Base-by-base conservation (phyloP, 805 yeast genomes). In the Saccharomycopsis schoenii region DNA sequence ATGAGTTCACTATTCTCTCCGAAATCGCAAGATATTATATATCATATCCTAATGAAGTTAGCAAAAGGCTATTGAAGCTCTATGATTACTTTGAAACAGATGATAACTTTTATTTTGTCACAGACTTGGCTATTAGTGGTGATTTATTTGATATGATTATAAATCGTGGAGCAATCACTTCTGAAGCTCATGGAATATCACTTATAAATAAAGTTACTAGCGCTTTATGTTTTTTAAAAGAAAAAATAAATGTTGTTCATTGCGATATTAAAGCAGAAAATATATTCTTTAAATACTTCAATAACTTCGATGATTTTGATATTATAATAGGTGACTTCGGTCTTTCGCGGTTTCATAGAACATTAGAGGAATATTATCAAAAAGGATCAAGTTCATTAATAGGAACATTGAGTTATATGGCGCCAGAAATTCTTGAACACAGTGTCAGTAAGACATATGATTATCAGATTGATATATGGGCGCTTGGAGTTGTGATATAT, bases 211-310 rank as follows among this genome's bases (percentile, higher is more conserved):
- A 81, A 61, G 72, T 86, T 24, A 69, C 81, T 1, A 76, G 81
- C 10, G 86, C 86, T 0, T 76, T 86, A 1, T 75, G 76, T 8
- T 84, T 83, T 66, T 71, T 86, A 60, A 91, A 86, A 67, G 52
- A 47, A 47, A 62, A 67, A 2, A 78, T 84, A 64, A 79, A 80
- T 41, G 55, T 89, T 65, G 85, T 89, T 58, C 96, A 89, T 70
- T 78, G 96, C 61, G 96, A 89, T 69, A 89, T 89, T 66, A 89
- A 89, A 70, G 96, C 96, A 25, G 96, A 96, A 8, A 89, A 89
- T 69, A 86, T 89, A 29, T 75, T 89, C 58, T 57, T 64, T 56
- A 60, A 61, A 14, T 89, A 89, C 56, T 84, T 86, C 64, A 85
- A 86, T 67, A 92, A 92, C 0, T 47, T 47, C 21, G 52, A 47